These are phyloP conservation scores for Yamadazyma mexicana DNA, from an alignment of 1,139 yeast genomes.

Conservation along the genomic window DNA sequence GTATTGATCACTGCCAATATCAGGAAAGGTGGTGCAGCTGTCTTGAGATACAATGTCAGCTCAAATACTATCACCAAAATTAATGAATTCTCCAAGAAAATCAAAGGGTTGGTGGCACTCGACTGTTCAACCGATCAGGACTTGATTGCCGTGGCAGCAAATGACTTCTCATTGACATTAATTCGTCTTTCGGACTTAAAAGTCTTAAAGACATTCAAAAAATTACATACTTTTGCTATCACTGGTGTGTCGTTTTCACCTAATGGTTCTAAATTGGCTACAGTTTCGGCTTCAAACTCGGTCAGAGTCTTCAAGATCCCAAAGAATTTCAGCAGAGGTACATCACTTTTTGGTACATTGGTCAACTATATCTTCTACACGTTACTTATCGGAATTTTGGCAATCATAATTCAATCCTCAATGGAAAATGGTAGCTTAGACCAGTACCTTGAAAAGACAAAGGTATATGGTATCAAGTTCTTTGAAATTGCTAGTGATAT, in stretches of 20 bases:
- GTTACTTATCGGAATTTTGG: conserved; percentile 46
- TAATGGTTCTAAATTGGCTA: conserved; percentile 65
- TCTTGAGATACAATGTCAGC: conserved; percentile 41
- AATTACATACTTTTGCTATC: conserved; percentile 78
- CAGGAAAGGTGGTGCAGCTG: conserved; percentile 43
- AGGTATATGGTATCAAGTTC: conserved; percentile 22
- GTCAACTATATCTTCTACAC: conserved; percentile 42
- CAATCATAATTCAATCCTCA: conserved; percentile 42
- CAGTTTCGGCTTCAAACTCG: conserved; percentile 80
- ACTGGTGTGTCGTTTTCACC: conserved; percentile 74
- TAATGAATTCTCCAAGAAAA: conserved; percentile 48
- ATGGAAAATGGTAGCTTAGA: conserved; percentile 40
- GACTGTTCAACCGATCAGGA: conserved; percentile 49
- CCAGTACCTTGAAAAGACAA: conserved; percentile 16
- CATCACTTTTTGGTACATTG: conserved; percentile 43
- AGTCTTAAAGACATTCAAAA: conserved; percentile 48
- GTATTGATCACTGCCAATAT: conserved; percentile 59
- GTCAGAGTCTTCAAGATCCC: conserved; percentile 66
- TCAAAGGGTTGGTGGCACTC: conserved; percentile 70
- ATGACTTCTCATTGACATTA: conserved; percentile 66
- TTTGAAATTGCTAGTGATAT: conserved; percentile 25
- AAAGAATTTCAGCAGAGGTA: conserved; percentile 43
- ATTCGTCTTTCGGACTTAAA: conserved; percentile 53
- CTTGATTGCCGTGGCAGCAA: conserved; percentile 71
- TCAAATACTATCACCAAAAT: conserved; percentile 43